Conservation (phyloP, 179 eudicot genomes). For the Amaranthus tricolor region DNA sequence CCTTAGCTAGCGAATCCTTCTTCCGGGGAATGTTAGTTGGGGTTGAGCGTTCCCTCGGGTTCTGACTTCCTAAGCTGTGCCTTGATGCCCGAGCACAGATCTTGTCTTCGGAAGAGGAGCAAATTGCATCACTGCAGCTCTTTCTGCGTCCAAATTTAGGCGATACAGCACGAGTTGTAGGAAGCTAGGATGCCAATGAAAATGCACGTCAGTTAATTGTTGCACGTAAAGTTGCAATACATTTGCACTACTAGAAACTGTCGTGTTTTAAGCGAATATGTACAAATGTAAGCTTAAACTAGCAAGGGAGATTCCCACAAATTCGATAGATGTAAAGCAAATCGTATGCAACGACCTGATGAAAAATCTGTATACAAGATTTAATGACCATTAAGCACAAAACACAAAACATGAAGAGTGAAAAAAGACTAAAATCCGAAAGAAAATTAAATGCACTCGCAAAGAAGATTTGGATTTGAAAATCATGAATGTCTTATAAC, state of each 20-base stretch:
- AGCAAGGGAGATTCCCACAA: not conserved
- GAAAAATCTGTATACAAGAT: slow-evolving; percentile 7
- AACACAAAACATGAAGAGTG: not conserved
- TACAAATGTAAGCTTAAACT: not conserved
- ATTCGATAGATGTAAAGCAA: slow-evolving; percentile 11
- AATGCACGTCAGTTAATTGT: slow-evolving; percentile 25
- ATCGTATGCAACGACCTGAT: not conserved
- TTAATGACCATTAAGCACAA: not conserved
- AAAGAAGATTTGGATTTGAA: not conserved
- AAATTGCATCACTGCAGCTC: slow-evolving; percentile 43
- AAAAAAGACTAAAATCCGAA: not conserved
- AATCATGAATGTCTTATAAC: not conserved
- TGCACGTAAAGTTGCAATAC: not conserved
- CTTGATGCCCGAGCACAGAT: slow-evolving; percentile 22
- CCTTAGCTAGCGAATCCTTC: slow-evolving; percentile 30
- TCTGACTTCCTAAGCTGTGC: slow-evolving; percentile 41
- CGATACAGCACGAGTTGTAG: slow-evolving; percentile 51
- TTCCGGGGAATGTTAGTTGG: slow-evolving; percentile 32
- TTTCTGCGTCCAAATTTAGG: slow-evolving; percentile 48
- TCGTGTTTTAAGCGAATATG: slow-evolving; percentile 6
- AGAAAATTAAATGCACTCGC: not conserved
- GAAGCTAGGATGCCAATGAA: slow-evolving; percentile 34
- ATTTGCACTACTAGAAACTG: not conserved
- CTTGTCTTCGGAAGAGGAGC: slow-evolving; percentile 34
- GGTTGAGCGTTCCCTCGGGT: slow-evolving; percentile 22